Base-by-base conservation (phyloP, 2,329 filamentous ascomycete genomes). In the Phoma sp. region DNA sequence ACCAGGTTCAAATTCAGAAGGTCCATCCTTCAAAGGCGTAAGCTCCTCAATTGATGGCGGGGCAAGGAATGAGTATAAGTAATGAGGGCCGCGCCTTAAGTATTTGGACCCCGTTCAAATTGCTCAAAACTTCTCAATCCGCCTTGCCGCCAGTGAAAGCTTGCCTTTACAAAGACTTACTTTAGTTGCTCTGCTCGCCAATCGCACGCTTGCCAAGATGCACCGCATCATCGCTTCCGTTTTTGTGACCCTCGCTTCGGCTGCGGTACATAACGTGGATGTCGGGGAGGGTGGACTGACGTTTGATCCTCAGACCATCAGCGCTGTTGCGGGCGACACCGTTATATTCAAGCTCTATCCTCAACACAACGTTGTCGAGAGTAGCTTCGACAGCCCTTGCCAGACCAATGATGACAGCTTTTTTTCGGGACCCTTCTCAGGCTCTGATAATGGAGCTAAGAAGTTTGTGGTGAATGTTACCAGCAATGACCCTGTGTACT, bases 391-490 rank as follows among this genome's bases (percentile, higher is more conserved):
- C 42, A 46, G 26, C 10, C 61, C 64, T 2, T 67, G 64, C 53
- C 32, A 32, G 12, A 51, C 56, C 5, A 15, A 23, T 10, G 46
- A 55, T 15, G 42, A 50, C 12, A 56, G 59, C 37, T 67, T 40
- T 52, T n/a, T n/a, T n/a, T n/a, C n/a, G n/a, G n/a, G n/a, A n/a
- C n/a, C n/a, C n/a, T n/a, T n/a, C n/a, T n/a, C n/a, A n/a, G n/a
- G n/a, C n/a, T n/a, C n/a, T n/a, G 48, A 65, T 26, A 57, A 48
- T 9, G 63, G 64, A 5, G 52, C 59, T 7, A 60, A 52, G 56
- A 64, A 56, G 29, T 70, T 69, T 30, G 63, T 68, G 2, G 58
- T 67, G 2, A 66, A 66, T 23, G 60, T 68, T 15, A 68, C 60
- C 4, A 57, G 36, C 12, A 45, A 56, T 5, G 55, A 65, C 15